These are phyloP conservation scores for Umbelopsis sp. DNA, from an alignment of 192 early-diverging fungal genomes.

Conservation along the genomic window DNA sequence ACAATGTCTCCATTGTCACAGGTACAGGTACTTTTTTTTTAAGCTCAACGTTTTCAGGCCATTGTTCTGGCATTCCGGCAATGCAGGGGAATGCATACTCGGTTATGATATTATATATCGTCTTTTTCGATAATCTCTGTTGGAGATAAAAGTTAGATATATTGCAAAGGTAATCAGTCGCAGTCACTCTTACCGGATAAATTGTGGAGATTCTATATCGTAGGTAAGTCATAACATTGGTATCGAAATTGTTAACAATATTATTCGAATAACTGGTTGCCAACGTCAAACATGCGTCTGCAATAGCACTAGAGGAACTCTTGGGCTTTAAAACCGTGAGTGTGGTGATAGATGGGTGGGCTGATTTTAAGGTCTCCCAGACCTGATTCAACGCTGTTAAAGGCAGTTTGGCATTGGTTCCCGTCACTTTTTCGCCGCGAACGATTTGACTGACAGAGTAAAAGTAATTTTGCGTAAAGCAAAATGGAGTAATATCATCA, in stretches of 20 bases:
- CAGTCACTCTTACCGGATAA: too few relatives aligned
- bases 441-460: not conserved
- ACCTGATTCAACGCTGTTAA: not conserved
- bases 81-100: too few relatives aligned
- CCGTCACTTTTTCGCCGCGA: not conserved
- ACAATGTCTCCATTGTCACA: too few relatives aligned
- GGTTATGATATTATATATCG: too few relatives aligned
- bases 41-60: too few relatives aligned
- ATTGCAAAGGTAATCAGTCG: too few relatives aligned
- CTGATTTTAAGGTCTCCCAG: not conserved
- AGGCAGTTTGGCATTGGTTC: not conserved
- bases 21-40: too few relatives aligned
- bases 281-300: conserved; percentile 2
- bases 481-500: not conserved
- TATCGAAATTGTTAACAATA: not conserved
- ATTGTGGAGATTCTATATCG: too few relatives aligned
- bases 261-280: not conserved
- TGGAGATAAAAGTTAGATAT: too few relatives aligned
- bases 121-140: too few relatives aligned
- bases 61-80: too few relatives aligned
- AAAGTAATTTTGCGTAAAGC: conserved; percentile 14
- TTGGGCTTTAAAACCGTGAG: not conserved
- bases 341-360: not conserved
- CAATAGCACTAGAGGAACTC: not conserved
- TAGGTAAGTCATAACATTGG: too few relatives aligned